A percentile compares a stretch with the other conserved stretches of the same genome.
Conservation (phyloP, 1,284 basidiomycete genomes). For the Pterulicium gracile region DNA sequence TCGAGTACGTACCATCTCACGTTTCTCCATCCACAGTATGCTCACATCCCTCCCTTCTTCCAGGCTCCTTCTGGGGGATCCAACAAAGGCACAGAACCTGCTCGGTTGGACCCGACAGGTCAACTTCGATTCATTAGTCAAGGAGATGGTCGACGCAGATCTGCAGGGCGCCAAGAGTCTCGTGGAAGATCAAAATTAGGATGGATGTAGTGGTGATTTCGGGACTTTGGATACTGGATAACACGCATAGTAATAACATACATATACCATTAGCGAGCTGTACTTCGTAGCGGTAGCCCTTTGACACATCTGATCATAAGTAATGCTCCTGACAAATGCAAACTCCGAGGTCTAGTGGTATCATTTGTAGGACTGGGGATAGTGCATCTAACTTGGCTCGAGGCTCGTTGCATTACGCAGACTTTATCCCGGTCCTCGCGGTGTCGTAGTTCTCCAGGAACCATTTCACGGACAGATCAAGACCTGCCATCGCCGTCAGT, state of each 20-base stretch:
- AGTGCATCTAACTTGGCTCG: neutral
- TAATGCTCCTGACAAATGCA: too few relatives aligned
- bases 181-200: conserved; percentile 71
- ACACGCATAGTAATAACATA: too few relatives aligned
- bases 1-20: conserved; percentile 53
- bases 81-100: conserved; percentile 72
- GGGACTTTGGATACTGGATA: too few relatives aligned
- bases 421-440: conserved; percentile 42
- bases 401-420: conserved; percentile 3
- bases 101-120: conserved; percentile 84
- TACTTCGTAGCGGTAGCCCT: too few relatives aligned
- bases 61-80: conserved; percentile 72
- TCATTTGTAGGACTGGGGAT: too few relatives aligned
- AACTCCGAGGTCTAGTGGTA: too few relatives aligned
- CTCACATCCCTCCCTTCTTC: conserved; percentile 10
- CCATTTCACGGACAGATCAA: conserved; percentile 67
- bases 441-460: conserved; percentile 66
- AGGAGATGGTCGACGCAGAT: conserved; percentile 83
- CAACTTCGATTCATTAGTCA: conserved; percentile 70
- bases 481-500: conserved; percentile 28
- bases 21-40: conserved; percentile 3
- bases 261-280: too few relatives aligned
- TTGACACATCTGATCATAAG: too few relatives aligned
- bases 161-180: conserved; percentile 57
- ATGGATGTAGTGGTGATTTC: too few relatives aligned